Evolutionary conservation across 208 protist genomes (phyloP), one percentile per base, ranked within the genome.

Genomic region (Kentomonas sorsogonicus): DNA sequence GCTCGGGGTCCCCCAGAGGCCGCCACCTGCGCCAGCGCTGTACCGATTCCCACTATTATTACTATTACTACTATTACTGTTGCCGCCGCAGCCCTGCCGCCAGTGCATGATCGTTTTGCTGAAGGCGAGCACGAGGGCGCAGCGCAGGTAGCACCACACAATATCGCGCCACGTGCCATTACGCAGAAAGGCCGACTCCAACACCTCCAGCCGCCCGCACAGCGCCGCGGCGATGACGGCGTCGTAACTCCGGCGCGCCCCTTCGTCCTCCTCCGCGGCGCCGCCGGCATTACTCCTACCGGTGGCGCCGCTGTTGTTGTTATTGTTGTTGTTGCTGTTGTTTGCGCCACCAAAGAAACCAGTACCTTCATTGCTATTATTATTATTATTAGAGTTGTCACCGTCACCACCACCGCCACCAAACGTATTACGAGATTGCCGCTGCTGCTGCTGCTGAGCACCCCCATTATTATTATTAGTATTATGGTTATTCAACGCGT

Each of bases 101-200:
- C 68, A 66, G 50, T 34, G 43, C 66, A 90, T 78, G 34, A 90
- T 34, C 10, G 73, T 67, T 56, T 88, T 85, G 11, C 72, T 88
- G 55, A 93, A 91, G 31, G 77, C 79, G 11, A 87, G 31, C 23
- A 88, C 71, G 29, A 93, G 67, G 5, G 72, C 68, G 38, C 73
- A 77, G 30, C 86, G 86, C 34, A 93, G 75, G 52, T 82, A 81
- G 53, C 74, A 84, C 83, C 86, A 93, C 26, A 72, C 48, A 34
- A 70, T 68, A 58, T 93, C 83, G 50, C 67, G 63, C 83, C 86
- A 93, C 30, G 43, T 60, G 46, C 71, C 61, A 54, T 63, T 66
- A 18, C 66, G 51, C 31, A 63, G 20, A 60, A 88, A 92, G n/a
- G 78, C 78, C 9, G 65, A 41, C 56, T 84, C 75, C 52, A 93